phyloP scores from a whole-genome alignment of 495 filamentous ascomycete species.

The Hyphodiscus hymeniophilus region DNA sequence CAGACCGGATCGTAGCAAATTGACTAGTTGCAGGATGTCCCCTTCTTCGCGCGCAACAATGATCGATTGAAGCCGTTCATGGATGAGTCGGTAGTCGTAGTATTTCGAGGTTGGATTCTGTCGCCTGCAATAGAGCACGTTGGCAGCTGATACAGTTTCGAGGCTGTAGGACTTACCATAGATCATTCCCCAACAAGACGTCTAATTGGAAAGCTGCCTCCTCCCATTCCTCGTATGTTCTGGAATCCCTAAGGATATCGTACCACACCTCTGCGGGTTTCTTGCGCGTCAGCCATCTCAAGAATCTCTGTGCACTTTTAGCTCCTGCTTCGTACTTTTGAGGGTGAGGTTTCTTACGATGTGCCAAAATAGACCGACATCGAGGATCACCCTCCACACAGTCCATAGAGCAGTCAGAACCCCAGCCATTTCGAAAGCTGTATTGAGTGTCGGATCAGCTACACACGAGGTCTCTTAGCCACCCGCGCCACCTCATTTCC shows the following conservation, averaged over 20 bases:
- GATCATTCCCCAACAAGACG: slow-evolving; percentile 63
- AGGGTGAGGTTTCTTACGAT: slow-evolving; percentile 34
- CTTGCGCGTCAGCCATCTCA: slow-evolving; percentile 46
- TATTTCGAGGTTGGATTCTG: slow-evolving; percentile 71
- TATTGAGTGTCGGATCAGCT: background rate
- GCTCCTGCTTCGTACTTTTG: background rate
- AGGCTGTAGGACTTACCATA: slow-evolving; percentile 51
- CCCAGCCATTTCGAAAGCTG: slow-evolving; percentile 19
- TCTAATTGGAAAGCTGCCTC: slow-evolving; percentile 72
- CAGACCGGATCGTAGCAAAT: slow-evolving; percentile 75
- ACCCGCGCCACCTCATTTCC: no score
- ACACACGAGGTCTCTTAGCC: background rate
- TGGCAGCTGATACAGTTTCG: background rate
- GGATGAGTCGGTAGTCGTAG: slow-evolving; percentile 86
- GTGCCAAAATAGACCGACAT: slow-evolving; percentile 59
- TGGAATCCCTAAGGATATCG: slow-evolving; percentile 51
- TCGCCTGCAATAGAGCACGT: slow-evolving; percentile 43
- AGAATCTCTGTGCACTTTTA: slow-evolving; percentile 42
- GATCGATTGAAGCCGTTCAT: slow-evolving; percentile 64
- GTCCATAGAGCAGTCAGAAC: slow-evolving; percentile 39
- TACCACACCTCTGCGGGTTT: slow-evolving; percentile 44
- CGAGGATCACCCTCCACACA: slow-evolving; percentile 46
- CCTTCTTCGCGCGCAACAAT: slow-evolving; percentile 65
- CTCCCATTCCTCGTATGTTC: slow-evolving; percentile 77
- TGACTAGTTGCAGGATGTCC: slow-evolving; percentile 67